Conservation (phyloP, 2,329 filamentous ascomycete species). For the Epichloe uncinata region DNA sequence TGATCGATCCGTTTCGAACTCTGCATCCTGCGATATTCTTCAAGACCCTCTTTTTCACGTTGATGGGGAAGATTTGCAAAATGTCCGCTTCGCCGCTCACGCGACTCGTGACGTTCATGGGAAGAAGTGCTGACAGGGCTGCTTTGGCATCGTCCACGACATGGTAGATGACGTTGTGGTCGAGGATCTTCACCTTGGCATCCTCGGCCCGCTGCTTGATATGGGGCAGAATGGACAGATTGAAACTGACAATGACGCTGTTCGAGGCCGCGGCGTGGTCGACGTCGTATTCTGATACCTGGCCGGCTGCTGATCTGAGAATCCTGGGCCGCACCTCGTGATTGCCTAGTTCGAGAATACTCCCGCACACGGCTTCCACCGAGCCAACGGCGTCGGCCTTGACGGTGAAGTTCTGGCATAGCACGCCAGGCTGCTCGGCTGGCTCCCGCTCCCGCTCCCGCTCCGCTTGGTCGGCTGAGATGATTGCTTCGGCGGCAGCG, state of each 20-base stretch:
- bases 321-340: conserved; percentile 69
- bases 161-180: conserved; percentile 79
- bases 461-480: conserved; percentile 20
- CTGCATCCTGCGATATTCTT: conserved; percentile 77
- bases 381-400: conserved; percentile 92
- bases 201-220: conserved; percentile 58
- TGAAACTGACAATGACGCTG: conserved; percentile 77
- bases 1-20: conserved; percentile 67
- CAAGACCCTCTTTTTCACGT: conserved; percentile 54
- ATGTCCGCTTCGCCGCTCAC: conserved; percentile 85
- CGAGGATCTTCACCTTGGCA: conserved; percentile 61
- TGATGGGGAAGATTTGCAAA: conserved; percentile 71
- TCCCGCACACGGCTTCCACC: conserved; percentile 75
- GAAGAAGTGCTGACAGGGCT: conserved; percentile 54
- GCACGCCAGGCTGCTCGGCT: conserved; percentile 27
- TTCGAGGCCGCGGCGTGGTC: conserved; percentile 70
- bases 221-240: conserved; percentile 52
- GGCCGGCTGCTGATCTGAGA: conserved; percentile 64
- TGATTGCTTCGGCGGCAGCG: conserved; percentile 21
- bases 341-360: conserved; percentile 66
- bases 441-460: too few species aligned
- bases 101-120: conserved; percentile 50
- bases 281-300: conserved; percentile 73
- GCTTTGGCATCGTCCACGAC: conserved; percentile 59
- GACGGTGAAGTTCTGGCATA: conserved; percentile 65